phyloP scores from a whole-genome alignment of 2,329 filamentous ascomycete species.

The Pyricularia grisea region DNA sequence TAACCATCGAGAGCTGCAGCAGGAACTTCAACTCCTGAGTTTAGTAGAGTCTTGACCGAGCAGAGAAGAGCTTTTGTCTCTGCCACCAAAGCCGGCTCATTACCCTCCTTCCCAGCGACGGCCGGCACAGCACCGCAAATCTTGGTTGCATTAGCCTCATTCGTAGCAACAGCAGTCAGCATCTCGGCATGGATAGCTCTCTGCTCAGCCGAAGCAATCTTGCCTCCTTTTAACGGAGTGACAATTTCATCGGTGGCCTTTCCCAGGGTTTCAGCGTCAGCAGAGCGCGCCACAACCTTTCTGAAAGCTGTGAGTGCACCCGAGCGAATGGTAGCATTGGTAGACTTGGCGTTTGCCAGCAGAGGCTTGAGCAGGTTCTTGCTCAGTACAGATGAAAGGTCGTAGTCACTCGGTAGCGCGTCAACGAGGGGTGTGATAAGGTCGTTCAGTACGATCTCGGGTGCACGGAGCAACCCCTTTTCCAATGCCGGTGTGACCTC shows the following conservation, averaged over 20 bases:
- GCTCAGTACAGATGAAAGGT: conserved; percentile 67
- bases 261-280: conserved; percentile 46
- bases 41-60: conserved; percentile 53
- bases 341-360: conserved; percentile 85
- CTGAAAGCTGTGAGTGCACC: conserved; percentile 70
- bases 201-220: conserved; percentile 77
- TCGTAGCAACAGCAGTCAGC: conserved; percentile 55
- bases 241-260: conserved; percentile 72
- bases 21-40: conserved; percentile 50
- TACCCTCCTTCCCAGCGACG: conserved; percentile 74
- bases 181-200: conserved; percentile 76
- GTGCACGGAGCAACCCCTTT: conserved; percentile 79
- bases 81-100: conserved; percentile 69
- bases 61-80: conserved; percentile 64
- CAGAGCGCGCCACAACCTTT: conserved; percentile 53
- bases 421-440: conserved; percentile 65
- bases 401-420: conserved; percentile 59
- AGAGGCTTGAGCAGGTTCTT: conserved; percentile 75
- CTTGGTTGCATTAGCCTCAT: conserved; percentile 52
- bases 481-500: conserved; percentile 76
- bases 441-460: conserved; percentile 78
- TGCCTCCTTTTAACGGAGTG: conserved; percentile 70
- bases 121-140: conserved; percentile 57
- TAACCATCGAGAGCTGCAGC: conserved; percentile 62
- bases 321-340: conserved; percentile 66